Evolutionary conservation across 2,329 filamentous ascomycete genomes (phyloP).

Genomic region (Aureobasidium subglaciale): DNA sequence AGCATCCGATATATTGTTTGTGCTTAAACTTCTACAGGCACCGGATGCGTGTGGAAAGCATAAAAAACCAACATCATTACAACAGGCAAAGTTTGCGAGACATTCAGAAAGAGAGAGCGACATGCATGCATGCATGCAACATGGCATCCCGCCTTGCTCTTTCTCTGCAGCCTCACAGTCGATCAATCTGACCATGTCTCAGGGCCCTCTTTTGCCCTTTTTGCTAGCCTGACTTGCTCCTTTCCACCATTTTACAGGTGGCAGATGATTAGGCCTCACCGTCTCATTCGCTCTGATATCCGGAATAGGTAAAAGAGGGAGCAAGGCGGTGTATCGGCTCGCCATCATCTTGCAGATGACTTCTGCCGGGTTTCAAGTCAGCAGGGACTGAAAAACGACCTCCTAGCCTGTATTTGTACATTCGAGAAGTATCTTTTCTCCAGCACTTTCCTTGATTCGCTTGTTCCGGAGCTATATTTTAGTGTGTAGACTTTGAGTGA

Average conservation of each 20-base stretch:
- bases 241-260: neutral
- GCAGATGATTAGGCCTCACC: constrained; percentile 5
- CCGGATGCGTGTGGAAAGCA: neutral
- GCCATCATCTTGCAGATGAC: neutral
- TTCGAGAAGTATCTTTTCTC: neutral
- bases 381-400: neutral
- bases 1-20: neutral
- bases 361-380: neutral
- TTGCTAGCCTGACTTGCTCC: neutral
- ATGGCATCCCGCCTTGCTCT: neutral
- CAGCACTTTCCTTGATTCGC: neutral
- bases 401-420: neutral
- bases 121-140: neutral
- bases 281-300: neutral
- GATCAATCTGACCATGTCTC: constrained; percentile 7
- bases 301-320: neutral
- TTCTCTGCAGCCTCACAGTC: neutral
- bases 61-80: neutral
- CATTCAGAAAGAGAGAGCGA: too few species aligned
- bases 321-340: neutral
- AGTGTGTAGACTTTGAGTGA: neutral
- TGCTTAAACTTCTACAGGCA: neutral
- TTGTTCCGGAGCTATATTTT: neutral
- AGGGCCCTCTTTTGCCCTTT: neutral
- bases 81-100: constrained; percentile 1